Conservation (phyloP, 495 filamentous ascomycete species). For the Neohortaea acidophila region DNA sequence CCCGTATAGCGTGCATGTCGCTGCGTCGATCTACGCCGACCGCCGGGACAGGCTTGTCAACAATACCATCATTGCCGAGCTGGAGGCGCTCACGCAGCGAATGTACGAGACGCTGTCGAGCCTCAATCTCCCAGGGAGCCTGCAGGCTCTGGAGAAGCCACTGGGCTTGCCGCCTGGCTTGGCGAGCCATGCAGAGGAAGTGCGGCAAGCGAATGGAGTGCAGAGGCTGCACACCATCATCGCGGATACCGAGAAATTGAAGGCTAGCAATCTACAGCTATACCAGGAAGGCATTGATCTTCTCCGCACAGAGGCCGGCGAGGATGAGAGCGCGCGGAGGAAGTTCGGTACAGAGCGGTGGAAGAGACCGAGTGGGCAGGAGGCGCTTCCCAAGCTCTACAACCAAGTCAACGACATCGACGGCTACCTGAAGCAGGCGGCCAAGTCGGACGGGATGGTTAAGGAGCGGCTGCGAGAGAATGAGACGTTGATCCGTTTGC, state of each 20-base stretch:
- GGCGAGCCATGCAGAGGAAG: conserved; percentile 81
- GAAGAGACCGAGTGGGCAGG: conserved; percentile 51
- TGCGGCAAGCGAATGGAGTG: conserved; percentile 80
- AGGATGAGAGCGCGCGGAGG: conserved; percentile 56
- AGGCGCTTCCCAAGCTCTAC: conserved; percentile 61
- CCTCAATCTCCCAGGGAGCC: conserved; percentile 77
- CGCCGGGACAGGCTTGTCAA: conserved; percentile 78
- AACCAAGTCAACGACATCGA: conserved; percentile 61
- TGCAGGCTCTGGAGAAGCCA: conserved; percentile 91
- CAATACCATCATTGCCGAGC: conserved; percentile 64
- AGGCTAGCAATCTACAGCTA: conserved; percentile 52
- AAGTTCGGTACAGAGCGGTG: conserved; percentile 86
- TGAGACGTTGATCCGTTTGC: conserved; percentile 54
- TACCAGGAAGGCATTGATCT: conserved; percentile 72
- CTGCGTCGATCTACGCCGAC: conserved; percentile 89
- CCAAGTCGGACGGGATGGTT: conserved; percentile 67
- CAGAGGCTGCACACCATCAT: conserved; percentile 59
- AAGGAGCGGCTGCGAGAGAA: conserved; percentile 62
- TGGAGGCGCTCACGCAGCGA: conserved; percentile 66
- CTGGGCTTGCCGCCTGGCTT: conserved; percentile 76
- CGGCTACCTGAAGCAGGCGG: conserved; percentile 75
- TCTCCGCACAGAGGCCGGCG: conserved; percentile 61
- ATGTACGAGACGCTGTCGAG: conserved; percentile 69
- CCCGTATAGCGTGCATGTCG: conserved; percentile 88
- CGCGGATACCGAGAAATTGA: conserved; percentile 74